Evolutionary conservation across 768 basidiomycete species (phyloP), one percentile per base, ranked within the genome.

Genomic region (Aureoboletus auriporus): DNA sequence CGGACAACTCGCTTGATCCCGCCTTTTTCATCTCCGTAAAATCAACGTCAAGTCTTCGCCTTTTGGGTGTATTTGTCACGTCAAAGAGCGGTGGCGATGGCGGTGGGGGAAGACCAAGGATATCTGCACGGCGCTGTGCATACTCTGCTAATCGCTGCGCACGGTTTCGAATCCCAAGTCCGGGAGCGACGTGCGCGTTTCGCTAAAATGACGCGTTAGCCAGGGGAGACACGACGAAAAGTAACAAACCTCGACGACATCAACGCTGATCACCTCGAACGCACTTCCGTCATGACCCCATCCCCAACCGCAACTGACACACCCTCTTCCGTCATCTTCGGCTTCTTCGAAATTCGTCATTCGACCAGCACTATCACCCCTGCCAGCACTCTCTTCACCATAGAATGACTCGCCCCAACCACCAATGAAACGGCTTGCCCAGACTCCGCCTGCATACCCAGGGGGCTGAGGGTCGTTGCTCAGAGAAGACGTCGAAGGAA

Each of bases 251-350:
- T 80, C 71, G 40, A 80, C 75, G 60, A 86, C 82, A 54, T 79
- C 73, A 14, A 79, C 84, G 23, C 70, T 72, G 14, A 89, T 63
- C 45, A 89, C 76, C 69, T 88, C 88, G 56, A 88, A 75, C 23
- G 82, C 85, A 57, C 83, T 81, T 23, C 87, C 88, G 52, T 88
- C 86, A 53, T 89, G 88, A 2, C 83, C 81, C 54, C 77, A 80
- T n/a, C 86, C 86, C 88, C 87, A 88, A 0, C 79, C 79, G 8
- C 79, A 82, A 63, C 84, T 86, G n/a, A 75, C 69, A 55, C 86
- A 65, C 9, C 75, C 71, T 40, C 83, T 66, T 26, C 82, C 83
- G 56, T 85, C 84, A 50, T 84, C 79, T 34, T 76, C 75, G 8
- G 63, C 68, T 50, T 64, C 66, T 58, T 72, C 61, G 53, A 60